Evolutionary conservation across 306 rosid genomes (phyloP).

Genomic region (Prunus davidiana): DNA sequence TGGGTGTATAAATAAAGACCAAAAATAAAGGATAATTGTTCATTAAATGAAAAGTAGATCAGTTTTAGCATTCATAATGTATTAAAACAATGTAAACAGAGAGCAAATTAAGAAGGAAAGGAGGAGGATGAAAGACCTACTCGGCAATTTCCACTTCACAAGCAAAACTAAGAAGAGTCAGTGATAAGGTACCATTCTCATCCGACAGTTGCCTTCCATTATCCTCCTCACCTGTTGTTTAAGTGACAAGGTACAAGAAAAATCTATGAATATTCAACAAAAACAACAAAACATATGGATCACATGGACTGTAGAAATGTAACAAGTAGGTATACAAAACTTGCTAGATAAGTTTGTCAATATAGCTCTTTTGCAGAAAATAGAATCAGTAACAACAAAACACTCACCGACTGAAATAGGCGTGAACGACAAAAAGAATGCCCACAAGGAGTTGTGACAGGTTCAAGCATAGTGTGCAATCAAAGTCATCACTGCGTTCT

Average conservation of each 20-base stretch:
- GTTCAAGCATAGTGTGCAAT: slow-evolving; percentile 87
- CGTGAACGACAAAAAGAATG: slow-evolving; percentile 95
- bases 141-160: slow-evolving; percentile 99
- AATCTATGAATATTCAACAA: neutral
- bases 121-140: slow-evolving; percentile 54
- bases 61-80: slow-evolving; percentile 4
- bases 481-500: slow-evolving; percentile 78
- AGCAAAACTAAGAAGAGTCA: slow-evolving; percentile 77
- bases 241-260: slow-evolving; percentile 6
- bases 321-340: neutral
- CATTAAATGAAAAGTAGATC: neutral
- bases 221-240: slow-evolving; percentile 79
- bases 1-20: neutral
- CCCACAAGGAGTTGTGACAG: slow-evolving; percentile 96
- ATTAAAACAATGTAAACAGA: slow-evolving; percentile 3
- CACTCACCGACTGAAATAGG: slow-evolving; percentile 80
- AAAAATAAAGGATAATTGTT: neutral
- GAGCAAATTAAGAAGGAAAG: slow-evolving; percentile 1
- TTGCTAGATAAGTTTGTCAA: neutral
- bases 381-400: slow-evolving; percentile 25
- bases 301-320: neutral
- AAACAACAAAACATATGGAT: neutral
- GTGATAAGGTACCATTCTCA: slow-evolving; percentile 97
- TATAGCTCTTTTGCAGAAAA: neutral
- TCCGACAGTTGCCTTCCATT: slow-evolving; percentile 96